Evolutionary conservation across 2,329 filamentous ascomycete genomes (phyloP), one percentile per base, ranked within the genome.

Genomic region (Fusarium stilboides): DNA sequence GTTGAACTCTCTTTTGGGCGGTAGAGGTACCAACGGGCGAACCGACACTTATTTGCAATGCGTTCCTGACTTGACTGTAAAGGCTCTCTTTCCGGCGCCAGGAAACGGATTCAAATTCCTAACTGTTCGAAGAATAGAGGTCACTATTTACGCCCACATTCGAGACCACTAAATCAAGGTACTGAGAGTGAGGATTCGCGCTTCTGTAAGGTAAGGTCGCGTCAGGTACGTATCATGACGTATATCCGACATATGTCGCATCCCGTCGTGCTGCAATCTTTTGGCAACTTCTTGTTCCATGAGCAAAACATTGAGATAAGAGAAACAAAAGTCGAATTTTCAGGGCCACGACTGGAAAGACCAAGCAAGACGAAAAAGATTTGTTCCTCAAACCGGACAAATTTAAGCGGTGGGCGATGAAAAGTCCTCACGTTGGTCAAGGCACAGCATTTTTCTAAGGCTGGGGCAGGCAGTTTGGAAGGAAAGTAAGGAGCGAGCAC

Each of bases 1-100:
- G 68, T 57, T 44, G 58, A 68, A 70, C 68, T 71, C 60, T 68
- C 46, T 65, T 68, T 55, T 34, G 24, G 55, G 68, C 34, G 36
- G 47, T 24, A 36, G 36, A 65, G 52, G 55, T 44, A 59, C 58
- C 51, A 65, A 57, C 61, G 44, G 46, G 62, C 53, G 28, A 63
- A 14, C 57, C 47, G 46, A 68, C 52, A 43, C 19, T 42, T 53
- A 54, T 39, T 69, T 47, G 33, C 31, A 33, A 62, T 58, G 39
- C 34, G 62, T 70, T 57, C 66, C 62, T 68, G 62, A 28, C 56
- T 66, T 65, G 24, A 28, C 62, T 47, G 31, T n/a, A 57, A 45
- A 45, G n/a, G 36, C 2, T 53, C 22, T 22, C n/a, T 57, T 36
- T 15, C 19, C 13, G 20, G n/a, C 22, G 39, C 37, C 24, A 37